These are phyloP conservation scores for Evernia prunastri DNA, from an alignment of 495 filamentous ascomycete genomes.

Conservation along the genomic window DNA sequence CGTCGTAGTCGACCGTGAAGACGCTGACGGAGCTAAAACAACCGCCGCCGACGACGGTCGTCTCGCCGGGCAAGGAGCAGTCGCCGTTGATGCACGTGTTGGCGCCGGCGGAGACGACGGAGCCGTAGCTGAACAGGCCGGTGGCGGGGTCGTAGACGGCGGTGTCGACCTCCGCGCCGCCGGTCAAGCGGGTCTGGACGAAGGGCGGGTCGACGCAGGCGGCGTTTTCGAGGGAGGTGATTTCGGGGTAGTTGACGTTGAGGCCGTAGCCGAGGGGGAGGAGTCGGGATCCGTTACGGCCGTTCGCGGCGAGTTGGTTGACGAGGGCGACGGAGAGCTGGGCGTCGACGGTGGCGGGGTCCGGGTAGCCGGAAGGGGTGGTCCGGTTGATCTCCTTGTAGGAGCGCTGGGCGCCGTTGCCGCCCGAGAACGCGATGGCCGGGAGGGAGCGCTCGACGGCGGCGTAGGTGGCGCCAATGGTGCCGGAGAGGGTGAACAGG, in stretches of 20 bases:
- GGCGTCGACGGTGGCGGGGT: constrained; percentile 33
- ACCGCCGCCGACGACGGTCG: constrained; percentile 25
- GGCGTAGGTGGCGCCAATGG: constrained; percentile 35
- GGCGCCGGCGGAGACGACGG: constrained; percentile 12
- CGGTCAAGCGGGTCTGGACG: constrained; percentile 32
- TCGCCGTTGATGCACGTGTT: constrained; percentile 34
- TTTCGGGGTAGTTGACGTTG: constrained; percentile 32
- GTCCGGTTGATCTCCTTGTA: constrained; percentile 15
- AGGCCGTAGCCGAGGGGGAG: constrained; percentile 38
- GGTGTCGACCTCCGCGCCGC: constrained; percentile 23
- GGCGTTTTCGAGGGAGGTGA: constrained; percentile 28
- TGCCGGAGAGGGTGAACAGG: constrained; percentile 35
- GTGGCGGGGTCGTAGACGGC: constrained; percentile 31
- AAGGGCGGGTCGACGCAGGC: constrained; percentile 34
- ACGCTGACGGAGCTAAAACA: constrained; percentile 30
- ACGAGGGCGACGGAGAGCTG: constrained; percentile 32
- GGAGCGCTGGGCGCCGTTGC: constrained; percentile 21
- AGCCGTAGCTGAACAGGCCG: constrained; percentile 31
- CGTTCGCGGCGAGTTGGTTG: constrained; percentile 31
- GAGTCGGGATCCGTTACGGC: constrained; percentile 23
- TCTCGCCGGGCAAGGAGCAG: constrained; percentile 33
- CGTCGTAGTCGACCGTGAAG: constrained; percentile 38
- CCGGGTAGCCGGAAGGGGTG: constrained; percentile 29
- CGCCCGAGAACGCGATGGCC: constrained; percentile 34
- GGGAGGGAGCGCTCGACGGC: constrained; percentile 36